These are phyloP conservation scores for Centrapalus pauciflorus DNA, from an alignment of 129 eudicot genomes.

Conservation along the genomic window DNA sequence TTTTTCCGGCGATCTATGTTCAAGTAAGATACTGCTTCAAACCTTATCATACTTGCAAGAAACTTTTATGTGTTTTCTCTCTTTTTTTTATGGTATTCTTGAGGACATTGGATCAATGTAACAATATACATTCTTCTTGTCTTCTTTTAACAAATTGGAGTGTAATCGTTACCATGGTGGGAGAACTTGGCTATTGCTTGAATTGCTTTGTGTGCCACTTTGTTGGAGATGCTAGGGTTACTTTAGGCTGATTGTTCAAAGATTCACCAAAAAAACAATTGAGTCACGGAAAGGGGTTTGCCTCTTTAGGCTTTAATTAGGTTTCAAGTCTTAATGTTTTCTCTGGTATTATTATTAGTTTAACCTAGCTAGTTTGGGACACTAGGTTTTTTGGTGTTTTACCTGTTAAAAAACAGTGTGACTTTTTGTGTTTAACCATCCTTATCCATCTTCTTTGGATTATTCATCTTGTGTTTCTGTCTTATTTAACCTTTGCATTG, in stretches of 20 bases:
- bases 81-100: neutral
- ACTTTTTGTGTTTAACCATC: neutral
- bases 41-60: neutral
- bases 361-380: no score
- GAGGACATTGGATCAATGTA: neutral
- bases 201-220: neutral
- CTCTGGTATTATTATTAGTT: no score
- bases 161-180: neutral
- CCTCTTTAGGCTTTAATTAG: no score
- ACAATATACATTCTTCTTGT: neutral
- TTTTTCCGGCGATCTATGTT: conserved; percentile 53
- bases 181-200: neutral
- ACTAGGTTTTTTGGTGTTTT: no score
- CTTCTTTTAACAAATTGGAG: neutral
- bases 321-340: no score
- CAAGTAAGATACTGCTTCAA: conserved; percentile 39
- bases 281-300: no score
- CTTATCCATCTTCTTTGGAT: neutral
- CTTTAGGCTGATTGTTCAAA: neutral
- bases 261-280: neutral
- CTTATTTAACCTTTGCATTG: neutral
- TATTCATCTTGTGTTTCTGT: neutral
- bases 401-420: no score
- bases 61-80: neutral
- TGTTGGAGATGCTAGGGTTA: no score